Conservation (phyloP, 2,329 filamentous ascomycete species). For the Fusarium paranaense region DNA sequence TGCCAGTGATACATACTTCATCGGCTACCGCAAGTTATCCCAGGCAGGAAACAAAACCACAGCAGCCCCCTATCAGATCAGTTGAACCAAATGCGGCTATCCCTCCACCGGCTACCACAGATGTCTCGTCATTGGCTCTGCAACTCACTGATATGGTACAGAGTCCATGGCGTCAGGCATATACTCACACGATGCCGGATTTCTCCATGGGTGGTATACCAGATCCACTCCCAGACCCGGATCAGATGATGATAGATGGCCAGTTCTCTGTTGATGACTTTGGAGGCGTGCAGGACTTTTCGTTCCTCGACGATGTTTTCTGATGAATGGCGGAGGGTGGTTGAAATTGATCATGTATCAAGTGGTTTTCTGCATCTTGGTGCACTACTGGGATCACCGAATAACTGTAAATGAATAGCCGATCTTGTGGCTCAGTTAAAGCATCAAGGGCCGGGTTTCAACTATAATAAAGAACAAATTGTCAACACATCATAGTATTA, state of each 20-base stretch:
- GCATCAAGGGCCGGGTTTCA: no score
- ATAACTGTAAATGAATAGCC: neutral
- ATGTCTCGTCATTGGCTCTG: neutral
- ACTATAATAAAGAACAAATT: no score
- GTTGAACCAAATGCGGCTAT: neutral
- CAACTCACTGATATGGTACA: neutral
- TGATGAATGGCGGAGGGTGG: neutral
- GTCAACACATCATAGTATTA: no score
- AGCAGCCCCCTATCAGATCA: neutral
- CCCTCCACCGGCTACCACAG: neutral
- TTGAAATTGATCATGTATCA: neutral
- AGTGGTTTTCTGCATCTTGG: neutral
- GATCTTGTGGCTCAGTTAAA: no score
- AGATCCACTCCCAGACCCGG: neutral
- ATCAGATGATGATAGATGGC: conserved; percentile 5
- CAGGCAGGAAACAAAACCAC: neutral
- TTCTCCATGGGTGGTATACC: neutral
- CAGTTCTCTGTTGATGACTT: neutral
- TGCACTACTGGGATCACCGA: neutral
- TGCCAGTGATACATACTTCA: neutral
- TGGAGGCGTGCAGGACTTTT: neutral
- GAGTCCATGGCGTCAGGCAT: neutral
- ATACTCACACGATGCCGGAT: neutral
- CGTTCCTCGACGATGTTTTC: neutral
- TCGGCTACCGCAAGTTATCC: neutral